Base-by-base conservation (phyloP, 116 monocot genomes). In the Cymodocea nodosa region DNA sequence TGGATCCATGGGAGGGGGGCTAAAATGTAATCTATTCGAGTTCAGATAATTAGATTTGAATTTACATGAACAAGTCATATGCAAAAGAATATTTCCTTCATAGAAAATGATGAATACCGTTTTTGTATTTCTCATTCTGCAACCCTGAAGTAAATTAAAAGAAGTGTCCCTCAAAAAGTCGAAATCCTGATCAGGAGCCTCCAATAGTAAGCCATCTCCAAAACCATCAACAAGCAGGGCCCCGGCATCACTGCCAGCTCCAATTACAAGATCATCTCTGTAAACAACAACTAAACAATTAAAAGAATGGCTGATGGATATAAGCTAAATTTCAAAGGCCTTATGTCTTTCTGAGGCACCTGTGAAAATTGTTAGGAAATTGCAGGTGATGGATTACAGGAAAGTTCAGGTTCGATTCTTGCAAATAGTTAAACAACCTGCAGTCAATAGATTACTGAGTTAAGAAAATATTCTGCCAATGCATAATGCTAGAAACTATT, bases 121-220 rank as follows among this genome's bases (percentile, higher is more conserved):
- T 81, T 99, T 99, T 40, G 99, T 99, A 78, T 99, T 99, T 69
- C 99, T 86, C 99, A 99, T 99, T 75, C 99, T 86, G 83, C 99
- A 99, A 36, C 99, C 99, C 67, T 99, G 99, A 35, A 99, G 92
- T 50, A 99, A 68, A 74, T 99, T 99, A 71, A 99, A 99, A 53
- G 99, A 99, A 56, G 99, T 99, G 73, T 89, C 79, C 70, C 92
- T 84, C 76, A 99, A 67, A 40, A 99, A 99, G 51, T 99, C 99
- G 72, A 92, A 92, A 68, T 99, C 93, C 52, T 92, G 99, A 48
- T 74, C 89, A 44, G 66, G 55, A 71, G 93, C 89, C 63, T 99
- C 99, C 30, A 99, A 73, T 24, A 99, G 56, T 67, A 99, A 7
- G 50, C 99, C 99, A 73, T 99, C 99, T 0, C 99, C 99, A 64